These are phyloP conservation scores for Closterium sp. DNA, from an alignment of 139 green algal species.

Conservation along the genomic window DNA sequence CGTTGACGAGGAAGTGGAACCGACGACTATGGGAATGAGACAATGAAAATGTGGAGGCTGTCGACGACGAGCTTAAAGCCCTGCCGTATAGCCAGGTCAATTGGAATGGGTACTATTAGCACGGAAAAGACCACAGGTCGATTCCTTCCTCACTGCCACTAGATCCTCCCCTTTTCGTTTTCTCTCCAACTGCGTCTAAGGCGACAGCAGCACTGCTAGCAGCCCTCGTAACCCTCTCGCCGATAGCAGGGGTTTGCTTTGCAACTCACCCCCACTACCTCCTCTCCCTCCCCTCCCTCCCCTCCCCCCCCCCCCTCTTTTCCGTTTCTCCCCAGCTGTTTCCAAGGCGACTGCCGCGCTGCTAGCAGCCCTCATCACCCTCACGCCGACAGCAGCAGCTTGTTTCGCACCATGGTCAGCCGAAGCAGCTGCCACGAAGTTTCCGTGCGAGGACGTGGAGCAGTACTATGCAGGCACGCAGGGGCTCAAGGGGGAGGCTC, in stretches of 20 bases:
- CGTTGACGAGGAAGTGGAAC: not conserved
- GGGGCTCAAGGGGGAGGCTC: not conserved
- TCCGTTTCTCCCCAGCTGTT: not conserved
- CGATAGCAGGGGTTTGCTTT: no score
- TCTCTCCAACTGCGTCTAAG: no score
- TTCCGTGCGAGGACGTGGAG: not conserved
- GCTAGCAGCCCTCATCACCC: not conserved
- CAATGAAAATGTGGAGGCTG: not conserved
- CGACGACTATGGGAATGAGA: not conserved
- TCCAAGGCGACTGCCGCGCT: not conserved
- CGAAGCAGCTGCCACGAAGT: not conserved
- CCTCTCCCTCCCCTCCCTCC: no score
- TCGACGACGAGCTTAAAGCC: not conserved
- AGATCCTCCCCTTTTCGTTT: not conserved
- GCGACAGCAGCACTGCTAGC: no score
- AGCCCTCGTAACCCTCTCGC: no score
- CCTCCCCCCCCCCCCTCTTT: no score
- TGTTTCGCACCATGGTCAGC: not conserved
- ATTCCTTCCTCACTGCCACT: not conserved
- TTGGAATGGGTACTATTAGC: no score
- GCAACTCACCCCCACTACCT: no score
- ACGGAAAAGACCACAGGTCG: no score
- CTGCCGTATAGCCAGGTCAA: not conserved
- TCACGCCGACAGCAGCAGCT: not conserved
- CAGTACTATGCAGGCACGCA: slow-evolving; percentile 4